Conservation (phyloP, 176 grass and related monocot species). For the Hyparrhenia diplandra region DNA sequence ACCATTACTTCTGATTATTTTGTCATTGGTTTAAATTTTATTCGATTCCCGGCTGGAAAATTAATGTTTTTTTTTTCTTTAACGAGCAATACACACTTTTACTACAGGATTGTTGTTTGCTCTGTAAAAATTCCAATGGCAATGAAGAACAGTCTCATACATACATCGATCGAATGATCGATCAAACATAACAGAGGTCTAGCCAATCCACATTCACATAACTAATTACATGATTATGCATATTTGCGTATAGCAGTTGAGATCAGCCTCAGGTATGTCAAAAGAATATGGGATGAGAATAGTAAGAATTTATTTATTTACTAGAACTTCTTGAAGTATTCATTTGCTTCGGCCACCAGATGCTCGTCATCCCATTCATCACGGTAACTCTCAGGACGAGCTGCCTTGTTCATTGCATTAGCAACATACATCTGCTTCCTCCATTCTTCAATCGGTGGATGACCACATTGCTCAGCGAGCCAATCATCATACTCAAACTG, state of each 20-base stretch:
- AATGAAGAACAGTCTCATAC: neutral
- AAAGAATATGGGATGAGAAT: neutral
- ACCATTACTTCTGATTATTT: too few relatives aligned
- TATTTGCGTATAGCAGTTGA: neutral
- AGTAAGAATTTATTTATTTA: constrained; percentile 14
- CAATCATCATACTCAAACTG: constrained; percentile 91
- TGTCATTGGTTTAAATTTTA: too few relatives aligned
- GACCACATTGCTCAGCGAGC: constrained; percentile 54
- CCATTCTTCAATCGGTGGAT: constrained; percentile 63
- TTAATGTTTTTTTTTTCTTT: too few relatives aligned
- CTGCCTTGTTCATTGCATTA: constrained; percentile 24
- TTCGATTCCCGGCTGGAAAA: too few relatives aligned
- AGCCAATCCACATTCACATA: neutral
- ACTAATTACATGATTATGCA: neutral
- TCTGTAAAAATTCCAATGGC: neutral
- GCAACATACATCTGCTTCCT: constrained; percentile 61
- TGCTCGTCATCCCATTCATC: constrained; percentile 77
- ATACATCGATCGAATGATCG: too few relatives aligned
- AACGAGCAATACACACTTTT: too few relatives aligned
- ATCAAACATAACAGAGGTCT: neutral
- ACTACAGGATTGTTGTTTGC: neutral
- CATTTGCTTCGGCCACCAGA: constrained; percentile 51
- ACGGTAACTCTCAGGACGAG: constrained; percentile 49
- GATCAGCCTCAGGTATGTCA: too few relatives aligned
- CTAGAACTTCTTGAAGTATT: constrained; percentile 51